phyloP scores from a whole-genome alignment of 2,329 filamentous ascomycete species.

The Stachybotrys elegans region DNA sequence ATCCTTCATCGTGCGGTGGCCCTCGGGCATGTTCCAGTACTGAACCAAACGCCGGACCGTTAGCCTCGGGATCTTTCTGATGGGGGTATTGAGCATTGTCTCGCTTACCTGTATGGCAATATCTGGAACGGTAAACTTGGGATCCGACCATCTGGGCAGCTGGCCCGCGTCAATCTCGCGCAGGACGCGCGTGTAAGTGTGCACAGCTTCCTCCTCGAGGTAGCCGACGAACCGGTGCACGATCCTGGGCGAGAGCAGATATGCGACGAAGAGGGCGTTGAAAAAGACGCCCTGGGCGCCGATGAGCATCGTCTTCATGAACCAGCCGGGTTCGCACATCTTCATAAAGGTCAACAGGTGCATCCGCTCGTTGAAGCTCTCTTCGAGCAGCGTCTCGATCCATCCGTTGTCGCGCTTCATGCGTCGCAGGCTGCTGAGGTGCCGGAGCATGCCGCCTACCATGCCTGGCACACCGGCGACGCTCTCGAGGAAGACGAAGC shows the following conservation, averaged over 20 bases:
- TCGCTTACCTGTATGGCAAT: conserved; percentile 63
- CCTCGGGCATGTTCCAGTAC: conserved; percentile 95
- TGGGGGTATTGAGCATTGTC: not conserved
- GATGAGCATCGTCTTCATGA: conserved; percentile 90
- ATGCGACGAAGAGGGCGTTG: conserved; percentile 86
- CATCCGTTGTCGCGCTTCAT: conserved; percentile 94
- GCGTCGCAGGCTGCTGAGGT: conserved; percentile 75
- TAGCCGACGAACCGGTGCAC: conserved; percentile 96
- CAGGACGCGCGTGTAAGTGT: conserved; percentile 90
- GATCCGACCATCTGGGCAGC: conserved; percentile 72
- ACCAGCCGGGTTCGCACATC: conserved; percentile 68
- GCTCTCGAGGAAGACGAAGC: conserved; percentile 90
- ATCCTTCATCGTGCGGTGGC: conserved; percentile 75
- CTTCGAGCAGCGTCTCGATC: conserved; percentile 89
- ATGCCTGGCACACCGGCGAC: conserved; percentile 95
- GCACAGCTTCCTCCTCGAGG: conserved; percentile 92
- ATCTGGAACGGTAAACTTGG: conserved; percentile 71
- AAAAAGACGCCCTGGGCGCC: conserved; percentile 95
- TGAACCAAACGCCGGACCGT: conserved; percentile 11
- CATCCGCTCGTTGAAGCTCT: conserved; percentile 92
- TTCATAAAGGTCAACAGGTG: conserved; percentile 90
- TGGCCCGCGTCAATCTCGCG: conserved; percentile 80
- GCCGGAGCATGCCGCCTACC: conserved; percentile 91
- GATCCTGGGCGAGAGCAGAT: conserved; percentile 79
- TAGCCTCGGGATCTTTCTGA: not conserved